Percentiles rank a stretch among this genome's conserved stretches.
Evolutionary conservation across 2,329 filamentous ascomycete genomes (phyloP).

Genomic region (Diplodia seriata): DNA sequence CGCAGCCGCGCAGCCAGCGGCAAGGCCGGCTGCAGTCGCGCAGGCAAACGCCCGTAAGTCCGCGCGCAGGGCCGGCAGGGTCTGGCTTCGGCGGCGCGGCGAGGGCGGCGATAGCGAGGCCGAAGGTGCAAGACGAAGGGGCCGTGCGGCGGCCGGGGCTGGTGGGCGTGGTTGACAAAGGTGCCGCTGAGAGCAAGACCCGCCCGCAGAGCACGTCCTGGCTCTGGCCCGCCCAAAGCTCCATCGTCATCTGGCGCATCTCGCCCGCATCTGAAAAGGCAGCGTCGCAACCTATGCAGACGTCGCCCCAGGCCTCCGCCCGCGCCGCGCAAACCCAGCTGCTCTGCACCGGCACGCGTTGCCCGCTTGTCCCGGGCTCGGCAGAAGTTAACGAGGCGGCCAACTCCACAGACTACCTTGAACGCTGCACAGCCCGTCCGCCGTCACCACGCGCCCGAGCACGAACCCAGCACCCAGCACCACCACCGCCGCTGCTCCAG

Average conservation of each 20-base stretch:
- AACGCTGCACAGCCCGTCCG: slow-evolving; percentile 28
- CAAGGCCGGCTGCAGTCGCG: not conserved
- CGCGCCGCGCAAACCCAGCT: slow-evolving; percentile 17
- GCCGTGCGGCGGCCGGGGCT: slow-evolving; percentile 1
- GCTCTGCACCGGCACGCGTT: slow-evolving; percentile 25
- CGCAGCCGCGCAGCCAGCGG: not conserved
- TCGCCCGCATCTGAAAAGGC: slow-evolving; percentile 21
- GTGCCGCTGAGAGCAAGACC: slow-evolving; percentile 30
- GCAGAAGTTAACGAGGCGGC: slow-evolving; percentile 26
- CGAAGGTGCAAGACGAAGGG: not conserved
- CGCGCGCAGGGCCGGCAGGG: not conserved
- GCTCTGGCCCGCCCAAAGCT: slow-evolving; percentile 41
- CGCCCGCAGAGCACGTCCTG: slow-evolving; percentile 32
- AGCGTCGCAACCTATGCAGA: slow-evolving; percentile 7
- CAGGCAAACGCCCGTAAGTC: slow-evolving; percentile 1
- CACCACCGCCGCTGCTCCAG: slow-evolving; percentile 8
- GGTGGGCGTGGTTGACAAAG: slow-evolving; percentile 26
- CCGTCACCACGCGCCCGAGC: slow-evolving; percentile 26
- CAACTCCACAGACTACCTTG: slow-evolving; percentile 30
- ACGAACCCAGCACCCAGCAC: slow-evolving; percentile 21
- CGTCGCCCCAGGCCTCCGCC: not conserved
- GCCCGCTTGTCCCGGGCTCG: slow-evolving; percentile 25
- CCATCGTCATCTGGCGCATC: slow-evolving; percentile 36
- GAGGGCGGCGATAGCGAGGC: slow-evolving; percentile 29
- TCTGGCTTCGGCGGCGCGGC: slow-evolving; percentile 25